Evolutionary conservation across 805 yeast species (phyloP), one percentile per base, ranked within the genome.

Genomic region (Nakazawaea holstii): DNA sequence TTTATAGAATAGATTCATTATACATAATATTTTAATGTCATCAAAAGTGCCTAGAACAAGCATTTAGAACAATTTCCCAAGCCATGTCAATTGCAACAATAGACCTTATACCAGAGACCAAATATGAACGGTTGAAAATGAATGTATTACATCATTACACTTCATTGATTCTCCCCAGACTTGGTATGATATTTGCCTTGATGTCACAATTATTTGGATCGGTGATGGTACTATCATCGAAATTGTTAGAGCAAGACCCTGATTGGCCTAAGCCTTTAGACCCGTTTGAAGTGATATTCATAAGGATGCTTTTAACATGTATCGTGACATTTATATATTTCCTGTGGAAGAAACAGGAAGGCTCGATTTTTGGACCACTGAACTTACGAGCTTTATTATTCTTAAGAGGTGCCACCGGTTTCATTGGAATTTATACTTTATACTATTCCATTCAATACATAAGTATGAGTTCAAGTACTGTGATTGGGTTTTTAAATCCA

Each of bases 331-430:
- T 70, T 15, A 30, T 57, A 7, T 72, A 70, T 48, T 47, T 49
- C 7, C 32, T 64, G 35, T 67, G 72, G n/a, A 59, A 55, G 41
- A 73, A 69, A 7, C 67, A 65, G 3, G 11, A 28, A 24, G 66
- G 70, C 44, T 73, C 72, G 3, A 76, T 76, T 2, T 70, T 67
- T 47, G 77, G 77, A 1, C 73, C 73, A n/a, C 49, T 41, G 14
- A 58, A 59, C 11, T 35, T 63, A 17, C 53, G 75, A 8, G 43
- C 39, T 26, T 57, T 70, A 41, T 58, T 72, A 41, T 45, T 65
- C 1, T 20, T 64, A 35, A 56, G 77, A 40, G 76, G 75, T 1
- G 42, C 60, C 3, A 58, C 65, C 11, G 77, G 77, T 10, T 64
- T 56, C 48, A 53, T 69, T 30, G 76, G 77, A 0, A 74, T 72